Evolutionary conservation across 306 rosid genomes (phyloP).

Genomic region (peach (Prunus persica)): DNA sequence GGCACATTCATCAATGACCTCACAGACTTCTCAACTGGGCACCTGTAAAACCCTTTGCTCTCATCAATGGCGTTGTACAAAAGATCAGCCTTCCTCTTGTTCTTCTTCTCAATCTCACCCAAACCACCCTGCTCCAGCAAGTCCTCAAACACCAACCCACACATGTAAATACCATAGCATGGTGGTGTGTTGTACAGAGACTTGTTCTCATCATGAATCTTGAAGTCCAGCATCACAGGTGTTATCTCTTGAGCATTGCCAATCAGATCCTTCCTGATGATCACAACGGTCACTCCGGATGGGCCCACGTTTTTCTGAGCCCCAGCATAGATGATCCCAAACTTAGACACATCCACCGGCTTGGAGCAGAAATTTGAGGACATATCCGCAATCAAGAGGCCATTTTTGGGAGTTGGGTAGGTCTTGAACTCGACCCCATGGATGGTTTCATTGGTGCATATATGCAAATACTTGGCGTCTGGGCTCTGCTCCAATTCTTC

Average conservation of each 20-base stretch:
- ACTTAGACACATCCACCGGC: conserved; percentile 80
- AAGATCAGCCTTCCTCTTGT: conserved; percentile 69
- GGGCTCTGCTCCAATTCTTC: conserved; percentile 53
- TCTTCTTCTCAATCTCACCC: conserved; percentile 85
- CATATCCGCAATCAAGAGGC: conserved; percentile 78
- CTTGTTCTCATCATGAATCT: conserved; percentile 79
- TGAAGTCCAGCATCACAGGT: conserved; percentile 89
- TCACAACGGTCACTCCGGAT: conserved; percentile 90
- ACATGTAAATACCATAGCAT: conserved; percentile 82
- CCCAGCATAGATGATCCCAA: conserved; percentile 87
- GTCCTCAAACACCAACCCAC: conserved; percentile 94
- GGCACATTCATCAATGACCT: conserved; percentile 98
- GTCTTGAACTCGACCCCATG: conserved; percentile 91
- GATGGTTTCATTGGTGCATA: conserved; percentile 87
- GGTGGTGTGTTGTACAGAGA: conserved; percentile 95
- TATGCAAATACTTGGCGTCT: conserved; percentile 65
- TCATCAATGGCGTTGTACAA: conserved; percentile 65
- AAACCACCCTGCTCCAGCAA: conserved; percentile 84
- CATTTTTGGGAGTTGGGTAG: conserved; percentile 62
- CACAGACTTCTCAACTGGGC: conserved; percentile 87
- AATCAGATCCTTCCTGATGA: conserved; percentile 76
- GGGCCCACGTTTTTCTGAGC: conserved; percentile 98
- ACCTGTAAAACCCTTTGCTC: conserved; percentile 75
- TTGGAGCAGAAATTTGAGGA: conserved; percentile 95
- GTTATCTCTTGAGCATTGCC: conserved; percentile 69